A percentile compares a stretch with the other conserved stretches of the same genome.
Conservation (phyloP, 129 eudicot species). For the Mikania micrantha region DNA sequence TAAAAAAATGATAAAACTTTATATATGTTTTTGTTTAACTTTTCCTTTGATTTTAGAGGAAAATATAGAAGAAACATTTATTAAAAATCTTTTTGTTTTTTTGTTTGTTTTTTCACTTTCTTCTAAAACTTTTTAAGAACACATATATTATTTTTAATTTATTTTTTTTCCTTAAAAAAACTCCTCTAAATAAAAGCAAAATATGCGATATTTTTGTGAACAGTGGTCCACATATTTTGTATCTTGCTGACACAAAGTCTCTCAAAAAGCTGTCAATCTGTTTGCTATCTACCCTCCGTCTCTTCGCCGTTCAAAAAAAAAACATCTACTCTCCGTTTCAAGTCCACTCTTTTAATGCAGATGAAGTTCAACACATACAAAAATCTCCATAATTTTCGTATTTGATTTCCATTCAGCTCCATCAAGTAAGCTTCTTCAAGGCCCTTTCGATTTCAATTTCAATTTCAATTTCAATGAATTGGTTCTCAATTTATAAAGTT, state of each 20-base stretch:
- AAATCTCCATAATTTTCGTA: neutral
- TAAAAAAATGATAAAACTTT: no score
- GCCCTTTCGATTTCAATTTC: neutral
- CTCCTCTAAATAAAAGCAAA: no score
- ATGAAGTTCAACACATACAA: neutral
- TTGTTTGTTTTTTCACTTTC: no score
- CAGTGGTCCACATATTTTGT: neutral
- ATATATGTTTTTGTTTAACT: no score
- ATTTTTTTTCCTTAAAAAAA: no score
- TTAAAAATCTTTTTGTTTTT: no score
- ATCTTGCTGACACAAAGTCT: neutral
- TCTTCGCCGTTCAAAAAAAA: no score
- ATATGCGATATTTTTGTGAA: no score
- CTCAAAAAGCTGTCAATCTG: constrained; percentile 19
- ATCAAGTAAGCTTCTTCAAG: constrained; percentile 4
- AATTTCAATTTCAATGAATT: neutral
- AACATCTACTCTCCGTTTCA: neutral
- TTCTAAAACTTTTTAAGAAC: no score
- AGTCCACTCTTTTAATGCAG: neutral
- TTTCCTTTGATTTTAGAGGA: no score
- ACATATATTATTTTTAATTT: no score
- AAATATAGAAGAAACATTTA: no score
- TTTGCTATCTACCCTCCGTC: neutral
- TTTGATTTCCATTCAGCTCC: neutral
- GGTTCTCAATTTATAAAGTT: neutral